Percentiles rank a stretch among this genome's conserved stretches.
phyloP scores from a whole-genome alignment of 192 early-diverging fungal genomes.

The Linnemannia zychae region DNA sequence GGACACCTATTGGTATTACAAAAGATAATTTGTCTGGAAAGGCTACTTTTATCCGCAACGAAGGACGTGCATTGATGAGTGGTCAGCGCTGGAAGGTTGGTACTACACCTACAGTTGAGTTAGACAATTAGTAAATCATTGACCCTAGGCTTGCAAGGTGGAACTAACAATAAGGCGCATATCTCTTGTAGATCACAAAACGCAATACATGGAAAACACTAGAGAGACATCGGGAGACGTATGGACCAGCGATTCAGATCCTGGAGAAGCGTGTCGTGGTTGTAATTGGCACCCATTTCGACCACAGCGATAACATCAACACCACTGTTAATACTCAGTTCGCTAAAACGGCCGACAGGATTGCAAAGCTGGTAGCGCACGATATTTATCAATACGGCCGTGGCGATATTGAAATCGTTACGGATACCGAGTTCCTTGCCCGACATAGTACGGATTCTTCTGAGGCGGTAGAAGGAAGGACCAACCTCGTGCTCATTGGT shows the following conservation, averaged over 20 bases:
- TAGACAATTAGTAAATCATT: too few relatives aligned
- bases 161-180: too few relatives aligned
- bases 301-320: too few relatives aligned
- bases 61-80: neutral
- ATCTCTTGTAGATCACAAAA: constrained; percentile 4
- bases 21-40: constrained; percentile 5
- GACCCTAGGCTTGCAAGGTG: neutral
- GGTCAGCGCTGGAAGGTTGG: constrained; percentile 24
- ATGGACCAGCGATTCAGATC: constrained; percentile 72
- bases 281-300: constrained; percentile 23
- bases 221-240: constrained; percentile 71
- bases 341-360: constrained; percentile 52
- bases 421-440: constrained; percentile 66
- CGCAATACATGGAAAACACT: constrained; percentile 29
- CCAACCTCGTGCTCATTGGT: constrained; percentile 75
- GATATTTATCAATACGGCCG: constrained; percentile 77
- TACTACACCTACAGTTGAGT: too few relatives aligned
- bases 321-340: neutral
- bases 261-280: constrained; percentile 33
- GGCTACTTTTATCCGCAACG: constrained; percentile 10
- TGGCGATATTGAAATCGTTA: constrained; percentile 70
- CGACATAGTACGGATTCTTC: constrained; percentile 40
- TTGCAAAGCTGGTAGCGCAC: constrained; percentile 69
- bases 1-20: constrained; percentile 57
- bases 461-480: constrained; percentile 3